Conservation (phyloP, 2,329 filamentous ascomycete genomes). For the Dactylonectria macrodidyma region DNA sequence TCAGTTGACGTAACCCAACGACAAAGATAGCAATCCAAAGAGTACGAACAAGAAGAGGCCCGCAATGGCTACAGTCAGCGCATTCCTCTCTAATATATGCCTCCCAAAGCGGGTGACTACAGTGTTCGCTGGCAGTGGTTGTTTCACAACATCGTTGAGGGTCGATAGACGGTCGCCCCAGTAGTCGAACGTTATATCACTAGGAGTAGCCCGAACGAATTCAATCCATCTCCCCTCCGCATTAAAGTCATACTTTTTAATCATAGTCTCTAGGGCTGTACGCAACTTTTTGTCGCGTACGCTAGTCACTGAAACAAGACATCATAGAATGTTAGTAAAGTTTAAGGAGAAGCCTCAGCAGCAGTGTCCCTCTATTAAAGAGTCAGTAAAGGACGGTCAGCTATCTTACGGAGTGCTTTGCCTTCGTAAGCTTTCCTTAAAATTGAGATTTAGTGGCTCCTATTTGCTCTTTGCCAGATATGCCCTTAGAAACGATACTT, state of each 20-base stretch:
- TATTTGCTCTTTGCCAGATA: not conserved
- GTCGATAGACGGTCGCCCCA: constrained; percentile 7
- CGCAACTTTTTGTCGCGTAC: not conserved
- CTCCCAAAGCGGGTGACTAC: constrained; percentile 13
- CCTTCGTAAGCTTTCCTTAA: not conserved
- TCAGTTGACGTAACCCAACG: constrained; percentile 13
- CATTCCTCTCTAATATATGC: not conserved
- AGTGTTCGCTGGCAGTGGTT: not conserved
- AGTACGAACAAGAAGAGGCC: constrained; percentile 11
- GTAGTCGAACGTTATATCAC: not conserved
- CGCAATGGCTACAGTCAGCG: constrained; percentile 19
- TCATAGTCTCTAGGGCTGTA: not conserved
- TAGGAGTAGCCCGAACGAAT: not conserved
- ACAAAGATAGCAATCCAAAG: constrained; percentile 13
- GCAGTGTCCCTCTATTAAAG: constrained; percentile 4
- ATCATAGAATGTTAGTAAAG: not conserved
- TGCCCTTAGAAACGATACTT: not conserved
- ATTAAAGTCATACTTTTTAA: constrained; percentile 3
- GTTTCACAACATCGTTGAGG: not conserved
- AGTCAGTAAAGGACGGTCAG: not conserved
- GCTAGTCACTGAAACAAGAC: not conserved
- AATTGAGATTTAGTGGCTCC: constrained; percentile 3
- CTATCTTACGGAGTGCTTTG: too few species aligned
- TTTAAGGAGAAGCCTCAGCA: constrained; percentile 1
- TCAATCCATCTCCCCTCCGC: not conserved